Evolutionary conservation across 2,329 filamentous ascomycete species (phyloP).

Genomic region (Trichoderma guizhouense): DNA sequence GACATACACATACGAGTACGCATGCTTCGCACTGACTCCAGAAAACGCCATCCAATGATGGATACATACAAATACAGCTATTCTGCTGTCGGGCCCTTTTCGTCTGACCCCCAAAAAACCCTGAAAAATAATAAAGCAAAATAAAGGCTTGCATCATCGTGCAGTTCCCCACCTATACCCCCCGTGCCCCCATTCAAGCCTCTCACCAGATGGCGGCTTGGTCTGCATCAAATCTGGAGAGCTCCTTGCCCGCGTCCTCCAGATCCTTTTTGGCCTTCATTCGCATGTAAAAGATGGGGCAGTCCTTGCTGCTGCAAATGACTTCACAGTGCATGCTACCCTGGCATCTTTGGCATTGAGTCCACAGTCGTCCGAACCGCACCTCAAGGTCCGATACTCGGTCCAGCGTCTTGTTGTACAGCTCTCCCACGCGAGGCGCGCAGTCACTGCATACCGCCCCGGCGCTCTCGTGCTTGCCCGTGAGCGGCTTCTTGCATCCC

Average conservation of each 20-base stretch:
- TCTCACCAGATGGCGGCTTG: slow-evolving; percentile 60
- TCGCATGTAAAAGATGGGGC: slow-evolving; percentile 99
- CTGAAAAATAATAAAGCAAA: neutral
- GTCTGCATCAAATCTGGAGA: slow-evolving; percentile 85
- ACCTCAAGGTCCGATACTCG: slow-evolving; percentile 92
- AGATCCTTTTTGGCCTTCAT: slow-evolving; percentile 99
- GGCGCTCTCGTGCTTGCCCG: slow-evolving; percentile 70
- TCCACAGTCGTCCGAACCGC: slow-evolving; percentile 89
- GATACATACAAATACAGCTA: neutral
- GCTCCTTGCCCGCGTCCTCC: slow-evolving; percentile 87
- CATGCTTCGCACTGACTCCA: neutral
- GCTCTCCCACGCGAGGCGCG: slow-evolving; percentile 77
- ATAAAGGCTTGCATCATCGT: neutral
- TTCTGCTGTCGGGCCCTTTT: neutral
- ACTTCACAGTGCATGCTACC: slow-evolving; percentile 98
- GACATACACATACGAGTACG: neutral
- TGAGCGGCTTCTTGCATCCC: slow-evolving; percentile 96
- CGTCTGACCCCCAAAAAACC: neutral
- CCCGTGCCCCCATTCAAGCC: neutral
- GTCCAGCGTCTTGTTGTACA: slow-evolving; percentile 87
- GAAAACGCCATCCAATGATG: slow-evolving; percentile 10
- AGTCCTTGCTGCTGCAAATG: slow-evolving; percentile 94
- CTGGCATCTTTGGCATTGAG: slow-evolving; percentile 95
- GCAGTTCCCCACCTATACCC: neutral
- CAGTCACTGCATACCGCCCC: slow-evolving; percentile 90